phyloP scores from a whole-genome alignment of 2,329 filamentous ascomycete genomes.

The Penicillium palitans region DNA sequence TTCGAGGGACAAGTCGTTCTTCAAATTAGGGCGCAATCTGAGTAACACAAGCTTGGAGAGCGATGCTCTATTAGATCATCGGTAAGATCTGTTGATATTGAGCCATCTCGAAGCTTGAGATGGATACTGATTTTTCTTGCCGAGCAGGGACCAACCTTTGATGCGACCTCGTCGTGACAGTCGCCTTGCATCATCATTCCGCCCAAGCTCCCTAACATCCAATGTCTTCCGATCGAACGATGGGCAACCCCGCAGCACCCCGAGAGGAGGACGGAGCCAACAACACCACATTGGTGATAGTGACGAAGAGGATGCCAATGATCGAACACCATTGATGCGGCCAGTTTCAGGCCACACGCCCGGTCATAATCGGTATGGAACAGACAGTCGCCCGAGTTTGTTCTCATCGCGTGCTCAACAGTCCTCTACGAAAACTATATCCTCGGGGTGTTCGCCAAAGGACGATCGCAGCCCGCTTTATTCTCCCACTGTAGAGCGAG shows the following conservation, averaged over 20 bases:
- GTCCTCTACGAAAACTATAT: constrained; percentile 29
- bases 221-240: constrained; percentile 49
- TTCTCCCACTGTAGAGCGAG: constrained; percentile 32
- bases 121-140: constrained; percentile 14
- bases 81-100: constrained; percentile 50
- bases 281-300: constrained; percentile 29
- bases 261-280: constrained; percentile 32
- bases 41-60: constrained; percentile 90
- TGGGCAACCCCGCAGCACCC: constrained; percentile 32
- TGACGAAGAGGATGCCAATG: constrained; percentile 44
- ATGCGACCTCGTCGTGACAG: constrained; percentile 65
- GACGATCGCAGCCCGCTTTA: constrained; percentile 26
- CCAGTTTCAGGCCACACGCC: constrained; percentile 33
- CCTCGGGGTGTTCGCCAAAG: constrained; percentile 33
- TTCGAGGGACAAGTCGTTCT: constrained; percentile 49
- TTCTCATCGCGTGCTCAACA: constrained; percentile 29
- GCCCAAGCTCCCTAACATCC: constrained; percentile 34
- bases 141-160: constrained; percentile 57
- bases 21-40: constrained; percentile 59
- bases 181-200: constrained; percentile 42
- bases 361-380: constrained; percentile 38
- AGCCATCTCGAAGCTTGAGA: background rate
- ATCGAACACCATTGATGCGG: constrained; percentile 57
- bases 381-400: constrained; percentile 31
- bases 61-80: constrained; percentile 82